Evolutionary conservation across 805 yeast genomes (phyloP), one percentile per base, ranked within the genome.

Genomic region (Barnettozyma siamensis): DNA sequence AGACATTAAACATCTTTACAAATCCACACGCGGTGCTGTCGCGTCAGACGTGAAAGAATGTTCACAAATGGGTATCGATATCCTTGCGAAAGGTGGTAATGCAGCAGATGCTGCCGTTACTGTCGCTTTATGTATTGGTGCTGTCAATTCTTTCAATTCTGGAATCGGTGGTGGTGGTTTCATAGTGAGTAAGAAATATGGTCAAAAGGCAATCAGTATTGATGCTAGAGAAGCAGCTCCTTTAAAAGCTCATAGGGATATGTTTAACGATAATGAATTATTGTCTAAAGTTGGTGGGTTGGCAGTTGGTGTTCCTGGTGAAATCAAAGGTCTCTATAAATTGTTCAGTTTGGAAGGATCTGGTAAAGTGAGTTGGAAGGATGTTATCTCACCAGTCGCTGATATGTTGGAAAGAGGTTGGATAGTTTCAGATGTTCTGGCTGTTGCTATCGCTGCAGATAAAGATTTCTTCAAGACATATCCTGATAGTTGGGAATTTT

Each of bases 101-200:
- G 96, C 97, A 2, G 96, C 95, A 0, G 99, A 91, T 59, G 95
- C 96, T 0, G 86, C 95, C 0, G 82, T 91, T 2, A 83, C 95
- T 0, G 84, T 86, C 11, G 87, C 95, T 0, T 67, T 91, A 23
- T 91, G 99, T 57, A 78, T 91, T 26, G 98, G 98, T 2, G 72
- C 85, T 40, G 64, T 87, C 18, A 85, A 86, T 56, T 80, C 88
- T 47, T 87, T 83, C 65, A 81, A 82, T 43, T 81, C 95, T 2
- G 96, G 97, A 0, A 80, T 91, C 33, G 96, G 97, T 7, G 98
- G 98, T 5, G 98, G 99, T 9, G 87, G 84, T 0, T 88, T 76
- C 52, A 82, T 84, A 33, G 73, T 79, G 1, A 70, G 78, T 4
- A 48, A 49, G 28, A 57, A 57, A 33, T 62, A 59, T 21, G 65